phyloP scores from a whole-genome alignment of 1,139 yeast species.

The Debaryomyces nepalensis region DNA sequence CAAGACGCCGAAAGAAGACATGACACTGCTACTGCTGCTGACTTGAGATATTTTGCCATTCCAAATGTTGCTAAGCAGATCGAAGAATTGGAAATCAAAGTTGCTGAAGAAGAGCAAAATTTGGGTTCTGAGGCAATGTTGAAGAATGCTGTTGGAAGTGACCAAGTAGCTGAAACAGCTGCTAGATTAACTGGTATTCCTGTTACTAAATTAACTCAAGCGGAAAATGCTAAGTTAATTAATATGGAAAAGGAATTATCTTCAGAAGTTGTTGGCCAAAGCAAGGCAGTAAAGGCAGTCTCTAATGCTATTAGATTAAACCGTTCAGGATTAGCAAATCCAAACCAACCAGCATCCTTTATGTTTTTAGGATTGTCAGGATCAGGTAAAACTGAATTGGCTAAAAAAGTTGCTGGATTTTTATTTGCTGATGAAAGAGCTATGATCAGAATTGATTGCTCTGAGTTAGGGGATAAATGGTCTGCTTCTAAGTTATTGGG shows the following conservation, averaged over 20 bases:
- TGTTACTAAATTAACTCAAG: constrained; percentile 94
- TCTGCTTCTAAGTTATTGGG: constrained; percentile 94
- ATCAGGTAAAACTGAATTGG: constrained; percentile 97
- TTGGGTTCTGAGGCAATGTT: constrained; percentile 69
- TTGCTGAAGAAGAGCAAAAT: constrained; percentile 69
- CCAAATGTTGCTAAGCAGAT: constrained; percentile 87
- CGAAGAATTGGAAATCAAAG: constrained; percentile 71
- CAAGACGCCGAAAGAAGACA: constrained; percentile 96
- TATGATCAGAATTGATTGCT: constrained; percentile 96
- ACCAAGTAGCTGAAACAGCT: constrained; percentile 95
- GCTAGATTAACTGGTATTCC: constrained; percentile 98
- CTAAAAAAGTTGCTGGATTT: constrained; percentile 95
- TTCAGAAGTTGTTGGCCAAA: constrained; percentile 89
- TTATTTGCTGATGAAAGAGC: constrained; percentile 95
- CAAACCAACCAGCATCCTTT: constrained; percentile 95
- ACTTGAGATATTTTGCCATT: constrained; percentile 93
- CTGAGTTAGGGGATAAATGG: constrained; percentile 94
- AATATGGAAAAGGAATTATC: constrained; percentile 91
- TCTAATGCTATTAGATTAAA: constrained; percentile 91
- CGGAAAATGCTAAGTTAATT: constrained; percentile 90
- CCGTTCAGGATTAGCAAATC: constrained; percentile 95
- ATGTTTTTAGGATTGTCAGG: constrained; percentile 94
- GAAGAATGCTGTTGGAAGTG: constrained; percentile 89
- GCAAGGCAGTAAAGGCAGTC: constrained; percentile 95
- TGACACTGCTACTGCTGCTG: constrained; percentile 95